Base-by-base conservation (phyloP, 768 basidiomycete species). In the Amanita muscaria region DNA sequence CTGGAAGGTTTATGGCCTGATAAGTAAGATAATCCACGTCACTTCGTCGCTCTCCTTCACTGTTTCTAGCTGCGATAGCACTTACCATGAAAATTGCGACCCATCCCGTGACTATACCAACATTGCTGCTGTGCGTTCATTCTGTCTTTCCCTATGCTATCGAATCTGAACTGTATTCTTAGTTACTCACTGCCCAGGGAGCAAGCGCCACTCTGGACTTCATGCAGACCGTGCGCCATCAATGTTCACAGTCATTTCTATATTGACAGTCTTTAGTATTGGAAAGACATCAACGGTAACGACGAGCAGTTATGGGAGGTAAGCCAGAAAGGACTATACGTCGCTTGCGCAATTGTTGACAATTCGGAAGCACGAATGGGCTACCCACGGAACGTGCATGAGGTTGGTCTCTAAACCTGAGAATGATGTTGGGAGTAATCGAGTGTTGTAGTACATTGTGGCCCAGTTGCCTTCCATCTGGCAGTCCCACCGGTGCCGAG, bases 61-160 rank as follows among this genome's bases (percentile, higher is more conserved):
- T 29, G 7, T 19, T 14, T 3, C 16, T 38, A 45, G 44, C 19
- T 45, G 44, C n/a, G 44, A 45, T 38, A 39, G 40, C 23, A 59
- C 56, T 18, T 59, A 29, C 23, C 43, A 46, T 4, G 7, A 32
- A 19, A 55, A 46, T 36, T 59, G 58, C 39, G 58, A 59, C 47
- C 47, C 58, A 11, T 56, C 58, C 25, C 44, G 58, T 29, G 58
- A 43, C n/a, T 59, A 59, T 34, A 58, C 53, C 18, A 39, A 33
- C 21, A 53, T 59, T 15, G 1, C 40, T 14, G 30, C 43, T 12
- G 58, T 58, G 34, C 35, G 54, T 30, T n/a, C 12, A 18, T 42
- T n/a, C 18, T 29, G 7, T 29, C 27, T 29, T 29, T 12, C 27
- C 27, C 7, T 29, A 29, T 12, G 27, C 27, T 29, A 12, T 29